phyloP scores from a whole-genome alignment of 305 asterid species.

The Vinca major region DNA sequence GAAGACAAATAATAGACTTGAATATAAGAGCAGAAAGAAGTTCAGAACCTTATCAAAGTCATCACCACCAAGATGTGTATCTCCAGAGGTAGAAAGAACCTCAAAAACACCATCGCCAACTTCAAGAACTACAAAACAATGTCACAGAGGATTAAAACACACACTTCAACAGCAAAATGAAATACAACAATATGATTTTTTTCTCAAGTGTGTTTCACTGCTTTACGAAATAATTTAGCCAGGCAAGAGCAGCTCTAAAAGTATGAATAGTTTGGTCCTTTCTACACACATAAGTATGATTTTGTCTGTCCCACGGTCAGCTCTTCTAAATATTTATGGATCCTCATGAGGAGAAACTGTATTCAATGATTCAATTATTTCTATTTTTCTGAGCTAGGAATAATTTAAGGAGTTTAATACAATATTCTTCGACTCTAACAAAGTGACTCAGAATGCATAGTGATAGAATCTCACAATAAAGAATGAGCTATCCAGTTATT shows the following conservation, averaged over 20 bases:
- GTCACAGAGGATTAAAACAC: not conserved
- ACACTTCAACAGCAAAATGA: not conserved
- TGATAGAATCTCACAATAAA: no score
- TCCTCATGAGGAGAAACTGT: not conserved
- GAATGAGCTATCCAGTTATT: not conserved
- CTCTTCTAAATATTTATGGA: not conserved
- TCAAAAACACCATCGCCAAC: constrained; percentile 99
- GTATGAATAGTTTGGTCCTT: not conserved
- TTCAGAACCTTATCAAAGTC: constrained; percentile 84
- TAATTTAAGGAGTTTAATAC: no score
- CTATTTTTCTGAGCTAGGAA: no score
- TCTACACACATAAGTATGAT: not conserved
- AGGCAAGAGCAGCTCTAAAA: not conserved
- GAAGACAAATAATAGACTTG: not conserved
- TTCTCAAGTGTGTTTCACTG: not conserved
- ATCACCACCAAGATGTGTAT: constrained; percentile 99
- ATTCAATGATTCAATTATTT: no score
- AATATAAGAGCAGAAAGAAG: not conserved
- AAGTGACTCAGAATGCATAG: not conserved
- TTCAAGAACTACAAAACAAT: constrained; percentile 62
- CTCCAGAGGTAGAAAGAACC: constrained; percentile 97
- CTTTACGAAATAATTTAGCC: not conserved
- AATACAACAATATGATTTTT: not conserved
- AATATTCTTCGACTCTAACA: no score
- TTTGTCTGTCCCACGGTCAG: not conserved